A percentile compares a stretch with the other conserved stretches of the same genome.
Conservation (phyloP, 257 asterid genomes). For the Penstemon newberryi region DNA sequence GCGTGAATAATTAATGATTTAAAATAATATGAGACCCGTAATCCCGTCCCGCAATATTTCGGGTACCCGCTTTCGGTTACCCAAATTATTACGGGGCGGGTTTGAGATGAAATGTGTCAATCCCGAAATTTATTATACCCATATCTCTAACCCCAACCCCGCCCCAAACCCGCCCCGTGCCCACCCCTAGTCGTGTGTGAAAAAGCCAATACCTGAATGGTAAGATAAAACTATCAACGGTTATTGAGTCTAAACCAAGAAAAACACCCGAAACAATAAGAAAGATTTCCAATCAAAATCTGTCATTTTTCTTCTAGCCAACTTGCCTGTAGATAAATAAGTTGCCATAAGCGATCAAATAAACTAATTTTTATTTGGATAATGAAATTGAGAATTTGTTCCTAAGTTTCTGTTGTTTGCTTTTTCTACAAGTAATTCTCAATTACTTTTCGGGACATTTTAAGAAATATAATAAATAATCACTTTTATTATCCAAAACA, state of each 20-base stretch:
- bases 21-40: too few relatives aligned
- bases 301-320: neutral
- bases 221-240: constrained; percentile 32
- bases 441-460: neutral
- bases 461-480: too few relatives aligned
- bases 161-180: too few relatives aligned
- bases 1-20: too few relatives aligned
- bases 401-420: neutral
- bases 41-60: too few relatives aligned
- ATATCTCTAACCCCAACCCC: too few relatives aligned
- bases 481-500: too few relatives aligned
- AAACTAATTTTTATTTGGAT: neutral
- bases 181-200: neutral
- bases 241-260: constrained; percentile 38
- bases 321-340: neutral
- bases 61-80: too few relatives aligned
- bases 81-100: too few relatives aligned
- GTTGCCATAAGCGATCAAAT: constrained; percentile 1
- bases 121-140: too few relatives aligned
- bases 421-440: neutral
- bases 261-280: constrained; percentile 22
- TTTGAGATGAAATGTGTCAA: too few relatives aligned
- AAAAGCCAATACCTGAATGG: constrained; percentile 1
- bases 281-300: constrained; percentile 39
- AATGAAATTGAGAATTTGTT: neutral